Evolutionary conservation across 495 filamentous ascomycete species (phyloP), one percentile per base, ranked within the genome.

Genomic region (Chaetomium cochliodes): DNA sequence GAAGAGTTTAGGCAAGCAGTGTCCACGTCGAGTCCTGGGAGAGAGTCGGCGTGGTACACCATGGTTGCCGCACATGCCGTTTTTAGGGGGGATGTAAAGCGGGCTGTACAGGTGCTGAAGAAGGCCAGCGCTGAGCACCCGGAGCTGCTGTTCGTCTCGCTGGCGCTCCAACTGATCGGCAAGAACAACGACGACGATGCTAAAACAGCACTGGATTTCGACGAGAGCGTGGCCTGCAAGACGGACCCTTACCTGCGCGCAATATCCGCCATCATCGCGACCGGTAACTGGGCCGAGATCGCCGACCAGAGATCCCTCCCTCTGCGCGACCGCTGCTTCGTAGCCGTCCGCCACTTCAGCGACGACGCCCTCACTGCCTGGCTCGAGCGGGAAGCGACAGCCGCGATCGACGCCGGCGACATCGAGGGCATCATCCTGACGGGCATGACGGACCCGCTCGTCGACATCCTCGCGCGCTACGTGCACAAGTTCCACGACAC

Each of bases 351-450:
- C 65, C 91, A 93, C 80, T 84, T 98, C 41, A 78, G 85, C 13
- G 94, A 98, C 69, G 84, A 86, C 1, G 85, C 90, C 52, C 84
- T 98, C 7, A 88, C 86, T 3, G 72, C 75, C 11, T 97, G 92
- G 83, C 76, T 98, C 37, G 76, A 85, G 12, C 72, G 81, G 15
- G 82, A 87, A 47, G 87, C 88, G 0, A 69, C 79, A 12, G 82
- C 84, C 28, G 87, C 86, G 28, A 87, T 92, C 60, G 79, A 79
- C 11, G 82, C 87, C 33, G 96, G 96, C 50, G 88, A 97, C 70
- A 86, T 96, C 58, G 91, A 96, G 75, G 94, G 92, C 18, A 84
- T 97, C 52, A 82, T 96, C 11, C 83, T 98, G 5, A 94, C 94
- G 0, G 94, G 94, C 20, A 86, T 98, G 62, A 87, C 85, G 1